Percentiles rank a stretch among this genome's conserved stretches.
These are phyloP conservation scores for Micractinium conductrix DNA, from an alignment of 139 green algal genomes.

Conservation along the genomic window DNA sequence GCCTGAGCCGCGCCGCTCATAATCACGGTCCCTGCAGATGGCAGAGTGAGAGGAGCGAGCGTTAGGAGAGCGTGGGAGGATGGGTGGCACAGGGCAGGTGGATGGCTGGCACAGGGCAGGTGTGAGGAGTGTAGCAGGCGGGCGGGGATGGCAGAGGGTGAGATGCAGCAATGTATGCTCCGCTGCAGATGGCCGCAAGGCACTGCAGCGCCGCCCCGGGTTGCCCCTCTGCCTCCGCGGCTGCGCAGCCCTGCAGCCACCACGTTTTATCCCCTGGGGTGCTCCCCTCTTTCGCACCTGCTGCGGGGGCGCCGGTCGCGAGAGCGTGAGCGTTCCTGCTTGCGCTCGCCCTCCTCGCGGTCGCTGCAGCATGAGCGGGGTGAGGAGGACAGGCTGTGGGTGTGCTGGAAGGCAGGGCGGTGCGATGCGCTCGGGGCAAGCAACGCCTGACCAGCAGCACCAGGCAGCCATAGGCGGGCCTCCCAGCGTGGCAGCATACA, in stretches of 20 bases:
- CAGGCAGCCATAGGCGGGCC: background rate
- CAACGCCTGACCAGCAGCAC: too few species aligned
- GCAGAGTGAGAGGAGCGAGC: background rate
- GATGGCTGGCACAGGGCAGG: background rate
- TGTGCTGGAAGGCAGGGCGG: background rate
- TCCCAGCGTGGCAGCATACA: background rate
- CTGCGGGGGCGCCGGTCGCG: background rate
- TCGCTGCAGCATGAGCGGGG: conserved; percentile 8
- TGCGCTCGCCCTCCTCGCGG: background rate
- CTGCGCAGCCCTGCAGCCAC: background rate
- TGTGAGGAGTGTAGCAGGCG: too few species aligned
- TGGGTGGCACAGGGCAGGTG: background rate
- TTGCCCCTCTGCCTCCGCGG: background rate
- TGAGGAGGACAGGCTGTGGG: background rate
- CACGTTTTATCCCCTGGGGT: background rate
- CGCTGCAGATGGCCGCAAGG: background rate
- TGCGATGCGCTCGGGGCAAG: background rate
- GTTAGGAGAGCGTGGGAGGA: background rate
- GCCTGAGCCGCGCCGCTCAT: too few species aligned
- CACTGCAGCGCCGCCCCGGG: too few species aligned
- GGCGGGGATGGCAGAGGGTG: background rate
- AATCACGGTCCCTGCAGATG: background rate
- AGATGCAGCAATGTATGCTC: background rate
- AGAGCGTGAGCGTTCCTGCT: background rate
- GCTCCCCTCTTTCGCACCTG: too few species aligned